Evolutionary conservation across 371 early-diverging fungal genomes (phyloP).

Genomic region (Aphelidium insulamus): DNA sequence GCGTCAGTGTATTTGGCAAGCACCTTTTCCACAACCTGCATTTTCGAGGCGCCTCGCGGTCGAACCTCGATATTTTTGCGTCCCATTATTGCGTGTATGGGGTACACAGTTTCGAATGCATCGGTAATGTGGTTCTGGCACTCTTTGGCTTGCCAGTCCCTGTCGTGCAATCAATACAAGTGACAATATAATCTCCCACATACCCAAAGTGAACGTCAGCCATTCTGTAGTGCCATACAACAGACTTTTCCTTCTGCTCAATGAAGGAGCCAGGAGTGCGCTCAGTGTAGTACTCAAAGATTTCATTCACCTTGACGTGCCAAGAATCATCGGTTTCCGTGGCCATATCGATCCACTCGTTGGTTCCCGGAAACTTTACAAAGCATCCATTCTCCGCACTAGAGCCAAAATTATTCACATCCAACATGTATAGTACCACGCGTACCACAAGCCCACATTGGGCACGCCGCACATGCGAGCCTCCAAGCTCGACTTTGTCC

Average conservation of each 20-base stretch:
- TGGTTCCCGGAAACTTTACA: constrained; percentile 39
- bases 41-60: constrained; percentile 44
- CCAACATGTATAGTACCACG: not conserved
- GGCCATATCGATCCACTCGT: constrained; percentile 52
- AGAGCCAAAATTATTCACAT: not conserved
- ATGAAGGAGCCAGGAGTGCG: constrained; percentile 84
- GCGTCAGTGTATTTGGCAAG: constrained; percentile 22
- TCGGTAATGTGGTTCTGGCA: constrained; percentile 74
- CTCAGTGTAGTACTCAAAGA: constrained; percentile 82
- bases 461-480: constrained; percentile 45
- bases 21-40: constrained; percentile 25
- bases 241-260: constrained; percentile 47
- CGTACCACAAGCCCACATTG: constrained; percentile 47
- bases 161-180: constrained; percentile 8
- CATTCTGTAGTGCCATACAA: constrained; percentile 76
- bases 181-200: constrained; percentile 1
- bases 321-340: constrained; percentile 55
- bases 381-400: constrained; percentile 76
- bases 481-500: constrained; percentile 61
- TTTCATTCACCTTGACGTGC: constrained; percentile 50
- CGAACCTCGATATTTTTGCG: too few relatives aligned
- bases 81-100: constrained; percentile 18
- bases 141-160: constrained; percentile 69
- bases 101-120: constrained; percentile 19
- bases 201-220: constrained; percentile 70